A percentile compares a stretch with the other conserved stretches of the same genome.
Evolutionary conservation across 306 rosid genomes (phyloP).

Genomic region (Cucurbita ficifolia): DNA sequence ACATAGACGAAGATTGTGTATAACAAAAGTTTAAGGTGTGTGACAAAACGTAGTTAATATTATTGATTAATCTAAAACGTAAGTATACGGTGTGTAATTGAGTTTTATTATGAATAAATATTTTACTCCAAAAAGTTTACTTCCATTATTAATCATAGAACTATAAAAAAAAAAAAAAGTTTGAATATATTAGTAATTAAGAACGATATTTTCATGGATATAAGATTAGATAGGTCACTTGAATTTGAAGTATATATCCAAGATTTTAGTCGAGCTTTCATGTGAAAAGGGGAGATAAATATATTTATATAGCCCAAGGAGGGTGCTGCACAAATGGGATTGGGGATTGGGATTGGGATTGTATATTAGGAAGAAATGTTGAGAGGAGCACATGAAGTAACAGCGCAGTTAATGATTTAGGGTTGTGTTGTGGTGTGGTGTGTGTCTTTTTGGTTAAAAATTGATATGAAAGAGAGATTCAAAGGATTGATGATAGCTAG

Average conservation of each 20-base stretch:
- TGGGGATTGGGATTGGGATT: no score
- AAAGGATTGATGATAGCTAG: constrained; percentile 4
- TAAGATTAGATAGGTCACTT: not conserved
- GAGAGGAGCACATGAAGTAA: constrained; percentile 1
- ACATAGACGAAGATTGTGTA: no score
- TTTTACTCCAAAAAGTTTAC: not conserved
- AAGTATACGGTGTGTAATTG: not conserved
- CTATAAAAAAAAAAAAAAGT: no score
- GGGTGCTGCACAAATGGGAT: no score
- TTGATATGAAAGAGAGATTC: not conserved
- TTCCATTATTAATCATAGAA: not conserved
- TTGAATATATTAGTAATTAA: not conserved
- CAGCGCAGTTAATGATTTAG: not conserved
- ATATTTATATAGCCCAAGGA: no score
- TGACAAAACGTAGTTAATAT: not conserved
- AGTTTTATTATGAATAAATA: not conserved
- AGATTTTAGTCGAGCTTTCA: no score
- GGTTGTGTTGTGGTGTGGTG: not conserved
- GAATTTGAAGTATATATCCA: not conserved
- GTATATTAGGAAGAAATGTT: not conserved
- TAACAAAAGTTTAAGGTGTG: not conserved
- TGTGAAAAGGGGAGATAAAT: no score
- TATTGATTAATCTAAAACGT: not conserved
- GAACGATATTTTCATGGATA: not conserved
- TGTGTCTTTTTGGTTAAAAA: not conserved